These are phyloP conservation scores for Kuraishia cidri DNA, from an alignment of 805 yeast species.

Conservation along the genomic window DNA sequence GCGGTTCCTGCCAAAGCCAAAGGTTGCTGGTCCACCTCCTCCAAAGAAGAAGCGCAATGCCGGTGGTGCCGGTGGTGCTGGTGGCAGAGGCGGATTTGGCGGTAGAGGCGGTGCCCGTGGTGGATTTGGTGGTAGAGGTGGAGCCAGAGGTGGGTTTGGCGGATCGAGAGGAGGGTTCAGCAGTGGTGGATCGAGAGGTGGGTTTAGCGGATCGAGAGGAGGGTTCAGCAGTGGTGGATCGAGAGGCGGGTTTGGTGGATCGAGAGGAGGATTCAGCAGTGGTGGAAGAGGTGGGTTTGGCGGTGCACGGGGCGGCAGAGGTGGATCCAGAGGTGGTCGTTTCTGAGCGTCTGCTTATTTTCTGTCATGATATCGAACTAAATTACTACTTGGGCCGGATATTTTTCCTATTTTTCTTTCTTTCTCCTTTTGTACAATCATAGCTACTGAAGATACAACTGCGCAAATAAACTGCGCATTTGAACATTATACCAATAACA, in stretches of 20 bases:
- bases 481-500: background rate
- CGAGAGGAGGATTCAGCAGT: conserved; percentile 16
- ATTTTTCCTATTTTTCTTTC: background rate
- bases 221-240: conserved; percentile 30
- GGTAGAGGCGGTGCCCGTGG: conserved; percentile 33
- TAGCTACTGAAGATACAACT: background rate
- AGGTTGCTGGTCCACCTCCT: conserved; percentile 75
- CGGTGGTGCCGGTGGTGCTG: conserved; percentile 39
- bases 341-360: background rate
- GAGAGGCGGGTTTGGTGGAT: conserved; percentile 11
- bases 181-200: conserved; percentile 29
- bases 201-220: conserved; percentile 34
- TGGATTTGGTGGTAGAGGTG: conserved; percentile 32
- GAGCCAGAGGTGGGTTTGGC: conserved; percentile 30
- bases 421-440: background rate
- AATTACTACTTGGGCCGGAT: background rate
- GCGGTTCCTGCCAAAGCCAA: conserved; percentile 95
- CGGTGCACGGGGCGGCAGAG: no score
- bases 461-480: background rate
- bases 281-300: conserved; percentile 11
- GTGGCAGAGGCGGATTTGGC: conserved; percentile 32
- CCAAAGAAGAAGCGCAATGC: conserved; percentile 59
- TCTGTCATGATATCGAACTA: background rate
- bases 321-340: conserved; percentile 1
- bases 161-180: conserved; percentile 34